Evolutionary conservation across 768 basidiomycete genomes (phyloP).

Genomic region (Tulasnella sp.): DNA sequence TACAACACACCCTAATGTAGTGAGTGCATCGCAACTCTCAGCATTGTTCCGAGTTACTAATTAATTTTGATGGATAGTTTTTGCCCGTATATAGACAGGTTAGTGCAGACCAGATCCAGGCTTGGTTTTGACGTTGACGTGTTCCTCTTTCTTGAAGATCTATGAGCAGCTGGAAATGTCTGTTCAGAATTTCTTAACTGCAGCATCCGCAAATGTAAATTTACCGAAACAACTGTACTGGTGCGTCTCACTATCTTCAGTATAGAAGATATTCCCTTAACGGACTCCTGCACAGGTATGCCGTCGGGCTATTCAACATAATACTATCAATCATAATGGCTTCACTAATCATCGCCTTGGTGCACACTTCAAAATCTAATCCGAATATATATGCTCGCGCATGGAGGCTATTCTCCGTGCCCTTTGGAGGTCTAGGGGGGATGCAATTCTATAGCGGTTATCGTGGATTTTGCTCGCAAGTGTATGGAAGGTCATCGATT

Average conservation of each 20-base stretch:
- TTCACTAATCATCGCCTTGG: conserved; percentile 22
- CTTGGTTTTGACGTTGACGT: too few species aligned
- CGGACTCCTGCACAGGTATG: neutral
- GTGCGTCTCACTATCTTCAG: conserved; percentile 18
- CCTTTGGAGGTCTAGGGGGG: conserved; percentile 24
- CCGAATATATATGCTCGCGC: conserved; percentile 18
- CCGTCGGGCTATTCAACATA: conserved; percentile 22
- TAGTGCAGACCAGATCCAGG: too few species aligned
- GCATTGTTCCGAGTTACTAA: conserved; percentile 2
- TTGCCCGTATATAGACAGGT: too few species aligned
- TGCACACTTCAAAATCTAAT: conserved; percentile 17
- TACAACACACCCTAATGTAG: conserved; percentile 30
- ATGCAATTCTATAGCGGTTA: conserved; percentile 26
- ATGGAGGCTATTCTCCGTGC: conserved; percentile 27
- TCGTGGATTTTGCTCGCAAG: conserved; percentile 26
- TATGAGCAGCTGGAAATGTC: conserved; percentile 25
- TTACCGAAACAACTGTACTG: conserved; percentile 28
- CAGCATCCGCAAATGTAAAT: conserved; percentile 28
- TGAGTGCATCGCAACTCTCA: conserved; percentile 16
- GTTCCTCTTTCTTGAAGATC: too few species aligned
- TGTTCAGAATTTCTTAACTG: conserved; percentile 26
- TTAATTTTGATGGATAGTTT: conserved; percentile 28
- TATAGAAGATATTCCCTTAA: neutral
- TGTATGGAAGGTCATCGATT: conserved; percentile 27
- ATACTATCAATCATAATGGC: conserved; percentile 24